Evolutionary conservation across 139 green algal genomes (phyloP), one percentile per base, ranked within the genome.

Genomic region (Picochlorum sp.): DNA sequence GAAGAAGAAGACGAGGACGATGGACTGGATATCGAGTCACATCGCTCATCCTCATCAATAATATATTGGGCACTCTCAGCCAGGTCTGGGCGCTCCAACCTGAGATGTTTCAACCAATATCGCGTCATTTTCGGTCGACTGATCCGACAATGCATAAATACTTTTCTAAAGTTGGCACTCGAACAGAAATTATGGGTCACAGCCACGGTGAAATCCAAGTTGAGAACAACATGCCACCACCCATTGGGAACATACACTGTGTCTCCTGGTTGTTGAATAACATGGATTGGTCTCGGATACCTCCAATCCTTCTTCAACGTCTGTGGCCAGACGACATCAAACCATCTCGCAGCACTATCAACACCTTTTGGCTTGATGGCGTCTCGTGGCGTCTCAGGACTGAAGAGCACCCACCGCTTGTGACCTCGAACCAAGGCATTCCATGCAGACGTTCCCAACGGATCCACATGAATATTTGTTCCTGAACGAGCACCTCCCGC

Each of bases 381-480:
- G 24, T 69, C 56, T 7, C 44, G 34, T 9, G 65, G 69, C 1
- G 77, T 81, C 58, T 67, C 74, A 2, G 82, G 81, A 3, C 85
- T 85, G 61, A 90, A 91, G 37, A 94, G 75, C 23, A 69, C 85
- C 86, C 87, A 94, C 7, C 87, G 79, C 82, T 92, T 94, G 69
- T 77, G 83, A 58, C 72, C 72, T 16, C 14, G 2, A 16, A 95
- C 49, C 56, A 95, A 69, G 14, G 85, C 74, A 64, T 95, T 95
- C 89, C 89, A 95, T 4, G 89, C 89, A 15, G 58, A 74, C 1
- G 89, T 95, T 24, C 85, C 87, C 47, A 95, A 76, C 1, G 89
- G 89, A 76, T 95, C 89, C 20, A 92, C 72, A 68, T 95, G 89
- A 8, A 92, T 54, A 9, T 74, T 69, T 49, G 68, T 87, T 68